Evolutionary conservation across 140 eudicot species (phyloP).

Genomic region (Senecio squalidus): DNA sequence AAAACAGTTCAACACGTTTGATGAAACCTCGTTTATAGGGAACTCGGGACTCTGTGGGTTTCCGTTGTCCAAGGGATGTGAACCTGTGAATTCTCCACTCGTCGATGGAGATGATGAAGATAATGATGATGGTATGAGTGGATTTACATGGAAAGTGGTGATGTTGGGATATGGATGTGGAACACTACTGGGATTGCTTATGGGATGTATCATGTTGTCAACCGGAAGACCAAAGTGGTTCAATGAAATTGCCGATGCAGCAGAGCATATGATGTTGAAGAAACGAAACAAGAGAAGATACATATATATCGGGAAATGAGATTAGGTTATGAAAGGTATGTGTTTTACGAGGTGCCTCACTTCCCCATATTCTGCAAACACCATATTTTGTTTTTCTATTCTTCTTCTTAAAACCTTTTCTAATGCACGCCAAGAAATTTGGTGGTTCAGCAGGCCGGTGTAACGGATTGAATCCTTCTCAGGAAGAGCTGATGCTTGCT

Average conservation of each 20-base stretch:
- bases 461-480: too few species aligned
- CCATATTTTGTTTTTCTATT: neutral
- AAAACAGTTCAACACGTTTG: neutral
- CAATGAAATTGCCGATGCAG: constrained; percentile 3
- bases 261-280: neutral
- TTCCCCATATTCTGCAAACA: neutral
- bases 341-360: neutral
- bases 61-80: neutral
- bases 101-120: neutral
- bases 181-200: constrained; percentile 11
- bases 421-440: too few species aligned
- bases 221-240: constrained; percentile 13
- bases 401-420: too few species aligned
- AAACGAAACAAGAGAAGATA: neutral
- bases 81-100: neutral
- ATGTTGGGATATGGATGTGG: constrained; percentile 31
- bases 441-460: too few species aligned
- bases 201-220: neutral
- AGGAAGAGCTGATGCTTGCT: too few species aligned
- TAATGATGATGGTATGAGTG: neutral
- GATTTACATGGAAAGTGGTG: constrained; percentile 19
- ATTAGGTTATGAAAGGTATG: neutral
- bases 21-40: neutral
- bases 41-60: neutral
- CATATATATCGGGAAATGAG: neutral